phyloP scores from a whole-genome alignment of 177 flowering plant genomes.

The Telopea speciosissima region DNA sequence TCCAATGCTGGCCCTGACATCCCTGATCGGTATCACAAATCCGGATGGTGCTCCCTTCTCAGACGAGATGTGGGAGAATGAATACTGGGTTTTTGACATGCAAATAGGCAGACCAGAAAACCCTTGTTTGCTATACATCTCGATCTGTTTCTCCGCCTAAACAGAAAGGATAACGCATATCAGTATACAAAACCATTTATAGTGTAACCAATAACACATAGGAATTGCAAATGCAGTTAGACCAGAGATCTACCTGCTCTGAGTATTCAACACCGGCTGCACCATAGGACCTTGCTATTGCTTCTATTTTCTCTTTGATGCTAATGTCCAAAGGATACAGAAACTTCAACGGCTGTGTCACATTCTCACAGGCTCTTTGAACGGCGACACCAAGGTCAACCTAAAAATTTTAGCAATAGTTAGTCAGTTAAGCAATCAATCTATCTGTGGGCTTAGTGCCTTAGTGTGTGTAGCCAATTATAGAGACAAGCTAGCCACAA shows the following conservation, averaged over 20 bases:
- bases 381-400: conserved; percentile 94
- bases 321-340: conserved; percentile 78
- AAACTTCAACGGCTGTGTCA: conserved; percentile 60
- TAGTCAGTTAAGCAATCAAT: background rate
- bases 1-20: conserved; percentile 92
- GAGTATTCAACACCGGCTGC: conserved; percentile 95
- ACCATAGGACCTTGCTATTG: conserved; percentile 92
- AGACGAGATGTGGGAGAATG: conserved; percentile 75
- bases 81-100: conserved; percentile 98
- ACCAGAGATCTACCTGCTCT: conserved; percentile 56
- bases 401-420: conserved; percentile 35
- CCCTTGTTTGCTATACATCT: conserved; percentile 87
- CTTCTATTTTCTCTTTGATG: conserved; percentile 93
- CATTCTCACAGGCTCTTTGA: conserved; percentile 88
- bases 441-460: background rate
- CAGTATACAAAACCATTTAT: conserved; percentile 1
- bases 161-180: conserved; percentile 1
- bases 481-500: background rate
- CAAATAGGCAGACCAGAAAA: conserved; percentile 85
- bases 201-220: background rate
- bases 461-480: background rate
- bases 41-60: conserved; percentile 84
- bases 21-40: conserved; percentile 76
- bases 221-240: background rate
- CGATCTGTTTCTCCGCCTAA: conserved; percentile 97